Evolutionary conservation across 345 rosid genomes (phyloP).

Genomic region (Durio zibethinus): DNA sequence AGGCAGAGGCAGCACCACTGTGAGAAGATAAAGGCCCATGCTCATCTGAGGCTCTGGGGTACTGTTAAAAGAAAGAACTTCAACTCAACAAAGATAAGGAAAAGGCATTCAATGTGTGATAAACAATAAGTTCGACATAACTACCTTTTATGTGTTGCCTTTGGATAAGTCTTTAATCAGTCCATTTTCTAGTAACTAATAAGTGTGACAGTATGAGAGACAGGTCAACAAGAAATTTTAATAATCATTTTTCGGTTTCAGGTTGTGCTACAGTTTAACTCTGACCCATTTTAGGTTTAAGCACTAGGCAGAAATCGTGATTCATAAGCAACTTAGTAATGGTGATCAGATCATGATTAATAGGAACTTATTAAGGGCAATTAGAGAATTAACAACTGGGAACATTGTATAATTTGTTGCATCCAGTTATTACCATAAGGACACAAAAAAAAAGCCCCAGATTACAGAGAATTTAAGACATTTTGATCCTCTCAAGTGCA

Average conservation of each 20-base stretch:
- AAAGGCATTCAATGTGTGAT: not conserved
- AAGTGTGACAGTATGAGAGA: not conserved
- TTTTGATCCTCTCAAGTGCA: not conserved
- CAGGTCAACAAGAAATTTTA: not conserved
- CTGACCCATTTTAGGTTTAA: not conserved
- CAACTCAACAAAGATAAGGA: not conserved
- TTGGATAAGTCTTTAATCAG: not conserved
- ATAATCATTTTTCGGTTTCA: not conserved
- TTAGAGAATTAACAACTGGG: not conserved
- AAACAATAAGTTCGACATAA: not conserved
- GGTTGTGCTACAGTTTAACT: not conserved
- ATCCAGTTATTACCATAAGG: not conserved
- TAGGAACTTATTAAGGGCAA: not conserved
- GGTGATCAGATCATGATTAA: not conserved
- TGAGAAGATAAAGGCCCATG: slow-evolving; percentile 58
- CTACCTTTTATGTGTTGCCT: not conserved
- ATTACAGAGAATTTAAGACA: not conserved
- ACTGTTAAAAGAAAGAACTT: slow-evolving; percentile 42
- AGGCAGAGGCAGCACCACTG: slow-evolving; percentile 42
- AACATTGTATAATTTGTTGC: not conserved
- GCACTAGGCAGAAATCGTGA: not conserved
- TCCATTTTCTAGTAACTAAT: not conserved
- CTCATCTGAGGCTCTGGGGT: slow-evolving; percentile 59
- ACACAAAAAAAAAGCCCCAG: not conserved
- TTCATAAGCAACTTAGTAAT: not conserved